Evolutionary conservation across 805 yeast species (phyloP).

Genomic region (Phaffomyces opuntiae): DNA sequence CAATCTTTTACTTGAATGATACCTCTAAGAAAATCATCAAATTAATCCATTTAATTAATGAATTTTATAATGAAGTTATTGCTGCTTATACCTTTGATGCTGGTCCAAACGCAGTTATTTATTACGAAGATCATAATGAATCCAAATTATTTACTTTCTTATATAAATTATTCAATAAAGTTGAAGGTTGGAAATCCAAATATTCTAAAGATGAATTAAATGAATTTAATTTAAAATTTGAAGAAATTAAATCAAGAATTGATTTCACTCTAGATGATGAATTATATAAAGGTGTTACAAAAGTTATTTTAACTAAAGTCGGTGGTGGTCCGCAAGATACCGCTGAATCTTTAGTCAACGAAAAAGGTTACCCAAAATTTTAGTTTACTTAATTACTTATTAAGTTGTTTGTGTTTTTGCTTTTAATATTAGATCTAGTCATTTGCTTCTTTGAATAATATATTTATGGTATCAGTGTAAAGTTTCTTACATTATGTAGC

Average conservation of each 20-base stretch:
- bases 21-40: constrained; percentile 79
- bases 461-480: too few species aligned
- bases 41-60: constrained; percentile 72
- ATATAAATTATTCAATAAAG: constrained; percentile 47
- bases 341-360: constrained; percentile 48
- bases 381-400: neutral
- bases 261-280: constrained; percentile 40
- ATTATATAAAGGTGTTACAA: constrained; percentile 65
- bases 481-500: too few species aligned
- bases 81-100: constrained; percentile 99
- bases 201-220: constrained; percentile 25
- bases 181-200: constrained; percentile 63
- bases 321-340: constrained; percentile 82
- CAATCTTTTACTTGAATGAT: constrained; percentile 90
- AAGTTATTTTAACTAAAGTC: constrained; percentile 75
- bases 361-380: constrained; percentile 52
- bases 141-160: constrained; percentile 64
- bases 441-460: too few species aligned
- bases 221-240: constrained; percentile 20
- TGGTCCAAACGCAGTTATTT: constrained; percentile 97
- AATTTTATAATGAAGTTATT: constrained; percentile 42
- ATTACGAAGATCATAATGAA: constrained; percentile 76
- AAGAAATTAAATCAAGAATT: constrained; percentile 25
- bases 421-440: too few species aligned
- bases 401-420: too few species aligned